Conservation (phyloP, 495 filamentous ascomycete genomes). For the Penicillium tannophilum region DNA sequence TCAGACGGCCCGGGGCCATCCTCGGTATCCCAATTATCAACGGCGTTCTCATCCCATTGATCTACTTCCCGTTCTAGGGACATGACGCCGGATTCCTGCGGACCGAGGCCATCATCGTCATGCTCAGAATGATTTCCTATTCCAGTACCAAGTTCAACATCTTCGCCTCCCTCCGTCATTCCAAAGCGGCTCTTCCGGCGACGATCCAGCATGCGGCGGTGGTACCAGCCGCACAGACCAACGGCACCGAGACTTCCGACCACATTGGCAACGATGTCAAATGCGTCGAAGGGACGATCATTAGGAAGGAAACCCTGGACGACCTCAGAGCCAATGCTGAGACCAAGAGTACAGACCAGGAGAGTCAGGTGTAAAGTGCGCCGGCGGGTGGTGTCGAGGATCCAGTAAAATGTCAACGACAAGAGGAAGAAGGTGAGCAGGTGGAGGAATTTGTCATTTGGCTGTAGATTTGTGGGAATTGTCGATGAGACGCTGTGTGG, state of each 20-base stretch:
- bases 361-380: slow-evolving; percentile 83
- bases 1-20: slow-evolving; percentile 39
- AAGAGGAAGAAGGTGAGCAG: slow-evolving; percentile 86
- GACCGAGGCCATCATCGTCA: slow-evolving; percentile 57
- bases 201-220: slow-evolving; percentile 91
- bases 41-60: slow-evolving; percentile 81
- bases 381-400: slow-evolving; percentile 84
- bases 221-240: slow-evolving; percentile 82
- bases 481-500: slow-evolving; percentile 57
- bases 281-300: slow-evolving; percentile 77
- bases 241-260: slow-evolving; percentile 73
- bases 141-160: slow-evolving; percentile 56
- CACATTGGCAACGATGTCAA: slow-evolving; percentile 85
- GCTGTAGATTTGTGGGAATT: slow-evolving; percentile 66
- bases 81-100: slow-evolving; percentile 57
- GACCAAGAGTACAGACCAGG: slow-evolving; percentile 69
- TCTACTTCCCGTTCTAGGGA: slow-evolving; percentile 74
- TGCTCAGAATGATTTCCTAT: slow-evolving; percentile 46
- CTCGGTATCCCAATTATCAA: slow-evolving; percentile 71
- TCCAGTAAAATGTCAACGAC: slow-evolving; percentile 93
- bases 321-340: slow-evolving; percentile 84
- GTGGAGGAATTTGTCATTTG: slow-evolving; percentile 91
- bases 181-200: slow-evolving; percentile 76
- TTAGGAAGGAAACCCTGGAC: slow-evolving; percentile 82
- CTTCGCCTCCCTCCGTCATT: slow-evolving; percentile 56